Evolutionary conservation across 2,329 filamentous ascomycete species (phyloP).

Genomic region (Colletotrichum orchidophilum): DNA sequence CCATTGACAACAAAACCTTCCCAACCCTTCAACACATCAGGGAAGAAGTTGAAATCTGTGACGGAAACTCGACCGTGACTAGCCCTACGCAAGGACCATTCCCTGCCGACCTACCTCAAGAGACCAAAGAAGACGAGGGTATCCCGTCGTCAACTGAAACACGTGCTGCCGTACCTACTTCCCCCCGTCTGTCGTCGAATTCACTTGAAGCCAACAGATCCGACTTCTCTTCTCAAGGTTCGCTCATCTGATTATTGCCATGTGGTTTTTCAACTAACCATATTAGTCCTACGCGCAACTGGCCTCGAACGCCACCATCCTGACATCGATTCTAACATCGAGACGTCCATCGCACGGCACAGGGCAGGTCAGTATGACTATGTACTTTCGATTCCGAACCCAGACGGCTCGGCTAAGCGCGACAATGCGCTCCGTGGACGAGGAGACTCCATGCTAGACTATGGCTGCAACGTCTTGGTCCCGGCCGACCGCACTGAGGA

Average conservation of each 20-base stretch:
- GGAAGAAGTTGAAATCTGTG: slow-evolving; percentile 18
- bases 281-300: slow-evolving; percentile 4
- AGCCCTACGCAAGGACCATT: slow-evolving; percentile 25
- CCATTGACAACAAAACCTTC: slow-evolving; percentile 13
- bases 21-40: slow-evolving; percentile 5
- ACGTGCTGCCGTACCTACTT: not conserved
- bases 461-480: slow-evolving; percentile 64
- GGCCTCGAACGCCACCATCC: slow-evolving; percentile 1
- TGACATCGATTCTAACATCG: not conserved
- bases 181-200: not conserved
- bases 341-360: slow-evolving; percentile 47
- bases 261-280: slow-evolving; percentile 8
- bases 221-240: slow-evolving; percentile 27
- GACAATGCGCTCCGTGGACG: not conserved
- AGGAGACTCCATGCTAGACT: slow-evolving; percentile 47
- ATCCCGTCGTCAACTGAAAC: slow-evolving; percentile 28
- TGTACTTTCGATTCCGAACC: slow-evolving; percentile 52
- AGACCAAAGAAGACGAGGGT: slow-evolving; percentile 17
- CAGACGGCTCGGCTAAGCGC: slow-evolving; percentile 35
- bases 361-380: slow-evolving; percentile 61
- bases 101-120: slow-evolving; percentile 1
- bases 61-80: slow-evolving; percentile 2
- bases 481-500: slow-evolving; percentile 42
- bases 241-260: not conserved
- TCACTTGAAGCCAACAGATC: slow-evolving; percentile 24